Base-by-base conservation (phyloP, 2,329 filamentous ascomycete genomes). In the Alternaria dauci region DNA sequence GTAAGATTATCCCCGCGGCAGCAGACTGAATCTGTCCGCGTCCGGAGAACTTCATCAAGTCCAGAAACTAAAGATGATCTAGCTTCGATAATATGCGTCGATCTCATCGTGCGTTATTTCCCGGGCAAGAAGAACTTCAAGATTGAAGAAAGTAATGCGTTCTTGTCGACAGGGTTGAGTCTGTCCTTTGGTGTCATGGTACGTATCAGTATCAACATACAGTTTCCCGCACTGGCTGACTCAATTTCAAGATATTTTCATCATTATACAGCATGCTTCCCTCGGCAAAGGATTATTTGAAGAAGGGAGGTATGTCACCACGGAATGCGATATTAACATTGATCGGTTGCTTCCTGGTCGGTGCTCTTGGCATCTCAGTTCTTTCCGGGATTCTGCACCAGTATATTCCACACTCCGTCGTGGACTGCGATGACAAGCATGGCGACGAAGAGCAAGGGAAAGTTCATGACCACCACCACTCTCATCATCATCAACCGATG, bases 121-220 rank as follows among this genome's bases (percentile, higher is more conserved):
- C 91, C 92, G 4, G 87, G 90, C 53, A 88, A 90, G 79, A 87
- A 85, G 71, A 85, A 89, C 75, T 99, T 98, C 78, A 87, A 88
- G 70, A 96, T 99, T 68, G 88, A 96, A 74, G 91, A 96, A 64
- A 97, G 92, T 80, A 94, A 92, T 81, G 84, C 84, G 23, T 99
- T 99, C 76, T 84, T 97, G 5, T 94, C 94, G 1, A 88, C 89
- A 23, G 97, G 94, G 0, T 81, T 98, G 62, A 97, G 94, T 79
- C 81, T 99, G 66, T 97, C 93, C 76, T 97, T 97, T 69, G 94
- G 95, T 43, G 94, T 98, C 46, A 96, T 99, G 93, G 94, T 97
- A 79, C 67, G 87, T 75, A 25, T 56, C 28, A 26, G 18, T 25
- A 34, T 16, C 14, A 26, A 4, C 9, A 8, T 26, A 23, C 11